Evolutionary conservation across 2,329 filamentous ascomycete genomes (phyloP).

Genomic region (Monascus ruber): DNA sequence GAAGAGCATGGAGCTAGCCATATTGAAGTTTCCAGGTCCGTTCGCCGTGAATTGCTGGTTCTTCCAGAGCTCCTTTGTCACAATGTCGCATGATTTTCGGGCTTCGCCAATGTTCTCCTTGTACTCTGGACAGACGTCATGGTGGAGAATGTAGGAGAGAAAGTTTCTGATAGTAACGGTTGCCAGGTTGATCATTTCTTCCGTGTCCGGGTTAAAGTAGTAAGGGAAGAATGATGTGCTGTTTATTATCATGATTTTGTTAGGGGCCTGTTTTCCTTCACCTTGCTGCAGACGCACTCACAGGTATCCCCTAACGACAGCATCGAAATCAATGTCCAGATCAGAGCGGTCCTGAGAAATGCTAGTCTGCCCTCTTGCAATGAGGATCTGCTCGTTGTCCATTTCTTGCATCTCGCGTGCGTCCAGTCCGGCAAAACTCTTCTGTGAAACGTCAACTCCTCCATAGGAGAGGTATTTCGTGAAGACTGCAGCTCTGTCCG

Average conservation of each 20-base stretch:
- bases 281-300: slow-evolving; percentile 33
- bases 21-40: slow-evolving; percentile 71
- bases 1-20: slow-evolving; percentile 59
- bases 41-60: slow-evolving; percentile 39
- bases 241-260: slow-evolving; percentile 2
- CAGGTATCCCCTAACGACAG: slow-evolving; percentile 68
- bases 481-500: slow-evolving; percentile 54
- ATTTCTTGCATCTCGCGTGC: slow-evolving; percentile 51
- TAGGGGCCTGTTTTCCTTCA: neutral
- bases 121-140: slow-evolving; percentile 80
- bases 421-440: slow-evolving; percentile 53
- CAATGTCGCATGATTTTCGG: slow-evolving; percentile 53
- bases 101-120: slow-evolving; percentile 55
- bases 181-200: slow-evolving; percentile 45
- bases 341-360: slow-evolving; percentile 45
- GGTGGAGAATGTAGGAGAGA: slow-evolving; percentile 72
- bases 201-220: slow-evolving; percentile 45
- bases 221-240: slow-evolving; percentile 48
- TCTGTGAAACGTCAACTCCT: slow-evolving; percentile 55
- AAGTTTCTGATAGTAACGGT: slow-evolving; percentile 70
- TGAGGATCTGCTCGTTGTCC: slow-evolving; percentile 53
- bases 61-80: slow-evolving; percentile 55
- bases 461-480: slow-evolving; percentile 72
- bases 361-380: slow-evolving; percentile 43
- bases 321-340: slow-evolving; percentile 72